A percentile compares a stretch with the other conserved stretches of the same genome.
These are phyloP conservation scores for Camellia oleifera DNA, from an alignment of 179 eudicot genomes.

Conservation along the genomic window DNA sequence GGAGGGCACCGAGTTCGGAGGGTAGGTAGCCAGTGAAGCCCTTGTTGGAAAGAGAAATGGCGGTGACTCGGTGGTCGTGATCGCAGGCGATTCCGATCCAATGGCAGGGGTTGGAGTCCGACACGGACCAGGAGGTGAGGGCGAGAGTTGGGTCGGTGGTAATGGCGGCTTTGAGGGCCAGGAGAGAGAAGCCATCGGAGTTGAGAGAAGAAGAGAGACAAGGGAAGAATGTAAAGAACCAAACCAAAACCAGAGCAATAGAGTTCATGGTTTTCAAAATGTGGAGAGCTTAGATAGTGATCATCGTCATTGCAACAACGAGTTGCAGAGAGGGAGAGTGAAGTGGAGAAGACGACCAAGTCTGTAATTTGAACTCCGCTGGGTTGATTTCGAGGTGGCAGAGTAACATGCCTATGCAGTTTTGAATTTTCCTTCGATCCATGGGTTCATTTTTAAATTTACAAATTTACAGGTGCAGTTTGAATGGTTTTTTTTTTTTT, in stretches of 20 bases:
- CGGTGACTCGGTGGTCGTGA: constrained; percentile 38
- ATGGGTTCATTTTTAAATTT: background rate
- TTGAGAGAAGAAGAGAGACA: constrained; percentile 36
- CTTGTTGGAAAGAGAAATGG: constrained; percentile 43
- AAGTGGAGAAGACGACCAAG: background rate
- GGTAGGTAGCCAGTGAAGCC: constrained; percentile 64
- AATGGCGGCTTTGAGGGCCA: constrained; percentile 80
- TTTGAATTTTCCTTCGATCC: constrained; percentile 19
- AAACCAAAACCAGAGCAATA: constrained; percentile 8
- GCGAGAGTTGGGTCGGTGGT: constrained; percentile 51
- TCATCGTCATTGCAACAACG: constrained; percentile 32
- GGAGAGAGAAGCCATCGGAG: constrained; percentile 75
- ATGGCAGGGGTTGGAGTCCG: constrained; percentile 53
- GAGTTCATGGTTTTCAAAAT: background rate
- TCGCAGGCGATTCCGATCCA: constrained; percentile 71
- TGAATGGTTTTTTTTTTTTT: background rate
- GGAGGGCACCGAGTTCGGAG: constrained; percentile 59
- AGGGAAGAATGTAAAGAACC: constrained; percentile 18
- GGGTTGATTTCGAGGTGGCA: constrained; percentile 29
- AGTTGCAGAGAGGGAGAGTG: constrained; percentile 31
- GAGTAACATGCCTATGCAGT: constrained; percentile 17
- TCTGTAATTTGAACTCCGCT: constrained; percentile 17
- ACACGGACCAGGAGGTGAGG: constrained; percentile 55
- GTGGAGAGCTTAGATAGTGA: background rate
- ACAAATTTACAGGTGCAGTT: background rate